phyloP scores from a whole-genome alignment of 1,139 yeast species.

The Suhomyces wounanorum region DNA sequence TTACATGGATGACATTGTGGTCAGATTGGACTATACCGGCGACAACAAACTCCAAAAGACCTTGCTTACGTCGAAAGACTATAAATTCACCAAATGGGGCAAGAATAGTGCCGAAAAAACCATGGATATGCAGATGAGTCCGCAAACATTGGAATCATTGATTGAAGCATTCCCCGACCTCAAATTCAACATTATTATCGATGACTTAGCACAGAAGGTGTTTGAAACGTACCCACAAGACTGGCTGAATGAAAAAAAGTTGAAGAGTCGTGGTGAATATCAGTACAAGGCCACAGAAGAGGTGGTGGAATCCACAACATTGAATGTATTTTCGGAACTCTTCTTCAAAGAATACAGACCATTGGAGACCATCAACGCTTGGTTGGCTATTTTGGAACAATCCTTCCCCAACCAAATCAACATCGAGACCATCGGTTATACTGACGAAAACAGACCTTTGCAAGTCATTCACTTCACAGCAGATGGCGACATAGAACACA shows the following conservation, averaged over 20 bases:
- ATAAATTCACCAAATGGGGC: constrained; percentile 35
- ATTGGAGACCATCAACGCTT: constrained; percentile 65
- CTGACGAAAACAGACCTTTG: constrained; percentile 71
- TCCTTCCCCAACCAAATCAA: constrained; percentile 61
- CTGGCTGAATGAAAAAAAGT: constrained; percentile 12
- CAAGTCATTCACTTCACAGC: constrained; percentile 65
- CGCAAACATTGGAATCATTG: constrained; percentile 25
- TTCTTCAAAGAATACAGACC: constrained; percentile 76
- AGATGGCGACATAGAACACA: constrained; percentile 42
- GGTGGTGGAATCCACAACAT: constrained; percentile 20
- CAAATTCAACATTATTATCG: constrained; percentile 43
- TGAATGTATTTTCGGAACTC: constrained; percentile 36
- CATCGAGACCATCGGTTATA: constrained; percentile 69
- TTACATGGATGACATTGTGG: constrained; percentile 53
- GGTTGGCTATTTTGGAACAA: constrained; percentile 62
- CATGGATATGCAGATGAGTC: constrained; percentile 39
- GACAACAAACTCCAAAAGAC: constrained; percentile 23
- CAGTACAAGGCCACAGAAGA: constrained; percentile 24
- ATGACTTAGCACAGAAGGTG: constrained; percentile 57
- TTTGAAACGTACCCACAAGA: constrained; percentile 54
- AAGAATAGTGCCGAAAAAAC: constrained; percentile 25
- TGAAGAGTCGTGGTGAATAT: constrained; percentile 9
- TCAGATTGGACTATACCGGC: constrained; percentile 39
- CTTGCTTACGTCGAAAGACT: constrained; percentile 17
- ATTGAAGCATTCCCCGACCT: constrained; percentile 22